Percentiles rank a stretch among this genome's conserved stretches.
Conservation (phyloP, 1,139 yeast genomes). For the Chernovozyma aurita region DNA sequence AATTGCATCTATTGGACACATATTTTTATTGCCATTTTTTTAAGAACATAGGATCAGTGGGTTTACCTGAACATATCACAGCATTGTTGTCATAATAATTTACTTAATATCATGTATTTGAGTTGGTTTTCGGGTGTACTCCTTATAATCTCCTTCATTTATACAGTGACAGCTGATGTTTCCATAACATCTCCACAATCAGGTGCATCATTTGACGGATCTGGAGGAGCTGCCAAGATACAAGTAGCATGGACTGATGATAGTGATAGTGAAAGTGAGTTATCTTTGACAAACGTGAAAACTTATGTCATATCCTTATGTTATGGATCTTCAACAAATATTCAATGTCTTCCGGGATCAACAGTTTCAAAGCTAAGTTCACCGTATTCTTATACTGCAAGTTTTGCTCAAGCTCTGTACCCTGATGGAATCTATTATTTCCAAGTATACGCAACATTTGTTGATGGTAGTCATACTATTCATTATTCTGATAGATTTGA, state of each 20-base stretch:
- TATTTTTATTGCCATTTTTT: too few species aligned
- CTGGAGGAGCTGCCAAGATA: slow-evolving; percentile 45
- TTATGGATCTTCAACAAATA: slow-evolving; percentile 55
- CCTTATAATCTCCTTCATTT: slow-evolving; percentile 1
- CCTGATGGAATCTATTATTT: slow-evolving; percentile 65
- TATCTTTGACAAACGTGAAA: slow-evolving; percentile 35
- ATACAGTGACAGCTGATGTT: slow-evolving; percentile 48
- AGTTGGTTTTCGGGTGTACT: too few species aligned
- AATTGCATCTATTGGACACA: too few species aligned
- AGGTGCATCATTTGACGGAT: slow-evolving; percentile 47
- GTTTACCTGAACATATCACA: too few species aligned
- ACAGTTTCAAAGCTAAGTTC: slow-evolving; percentile 11
- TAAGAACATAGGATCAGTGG: too few species aligned
- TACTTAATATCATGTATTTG: too few species aligned
- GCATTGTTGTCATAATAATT: too few species aligned
- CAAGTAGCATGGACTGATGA: slow-evolving; percentile 53
- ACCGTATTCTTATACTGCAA: slow-evolving; percentile 33
- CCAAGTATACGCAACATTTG: slow-evolving; percentile 51
- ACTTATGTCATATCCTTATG: slow-evolving; percentile 56
- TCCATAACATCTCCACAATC: slow-evolving; percentile 46
- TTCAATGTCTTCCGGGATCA: slow-evolving; percentile 35
- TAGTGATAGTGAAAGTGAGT: slow-evolving; percentile 39
- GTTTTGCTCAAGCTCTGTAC: slow-evolving; percentile 39
- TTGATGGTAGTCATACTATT: slow-evolving; percentile 48
- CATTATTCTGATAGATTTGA: slow-evolving; percentile 68